Evolutionary conservation across 2,329 filamentous ascomycete species (phyloP).

Genomic region (Colletotrichum sp.): DNA sequence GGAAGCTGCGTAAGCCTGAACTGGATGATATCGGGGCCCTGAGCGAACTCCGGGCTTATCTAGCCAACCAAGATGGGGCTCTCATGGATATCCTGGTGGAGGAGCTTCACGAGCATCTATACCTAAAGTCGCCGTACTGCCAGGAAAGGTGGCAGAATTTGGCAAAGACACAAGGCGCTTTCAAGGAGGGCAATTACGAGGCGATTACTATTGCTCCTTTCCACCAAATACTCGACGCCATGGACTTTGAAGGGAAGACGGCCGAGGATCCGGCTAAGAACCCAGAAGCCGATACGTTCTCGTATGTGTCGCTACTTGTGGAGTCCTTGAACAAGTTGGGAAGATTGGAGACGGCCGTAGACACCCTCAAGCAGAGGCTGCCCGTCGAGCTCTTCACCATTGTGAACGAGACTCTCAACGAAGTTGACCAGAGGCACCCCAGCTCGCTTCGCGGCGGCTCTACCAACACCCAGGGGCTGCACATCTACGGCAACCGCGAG

Average conservation of each 20-base stretch:
- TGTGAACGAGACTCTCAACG: slow-evolving; percentile 92
- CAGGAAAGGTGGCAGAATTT: slow-evolving; percentile 93
- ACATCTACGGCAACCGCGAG: slow-evolving; percentile 70
- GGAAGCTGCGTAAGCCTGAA: slow-evolving; percentile 83
- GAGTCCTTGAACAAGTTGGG: slow-evolving; percentile 91
- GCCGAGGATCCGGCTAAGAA: slow-evolving; percentile 91
- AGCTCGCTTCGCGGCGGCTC: slow-evolving; percentile 70
- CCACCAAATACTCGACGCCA: slow-evolving; percentile 61
- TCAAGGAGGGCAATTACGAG: slow-evolving; percentile 53
- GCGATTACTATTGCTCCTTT: slow-evolving; percentile 56
- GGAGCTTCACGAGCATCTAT: slow-evolving; percentile 95
- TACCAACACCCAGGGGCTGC: slow-evolving; percentile 58
- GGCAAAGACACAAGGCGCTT: slow-evolving; percentile 67
- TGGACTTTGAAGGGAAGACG: slow-evolving; percentile 66
- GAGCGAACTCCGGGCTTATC: slow-evolving; percentile 83
- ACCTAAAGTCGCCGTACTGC: slow-evolving; percentile 97
- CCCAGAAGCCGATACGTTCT: slow-evolving; percentile 93
- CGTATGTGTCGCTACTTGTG: slow-evolving; percentile 86
- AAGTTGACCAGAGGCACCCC: slow-evolving; percentile 93
- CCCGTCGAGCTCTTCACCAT: slow-evolving; percentile 94
- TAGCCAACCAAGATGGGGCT: slow-evolving; percentile 90
- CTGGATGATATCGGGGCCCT: slow-evolving; percentile 91
- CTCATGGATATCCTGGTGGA: slow-evolving; percentile 96
- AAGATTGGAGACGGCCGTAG: slow-evolving; percentile 82
- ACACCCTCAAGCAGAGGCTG: slow-evolving; percentile 89